Conservation (phyloP, 371 early-diverging fungal genomes). For the Haplosporangium sp. region DNA sequence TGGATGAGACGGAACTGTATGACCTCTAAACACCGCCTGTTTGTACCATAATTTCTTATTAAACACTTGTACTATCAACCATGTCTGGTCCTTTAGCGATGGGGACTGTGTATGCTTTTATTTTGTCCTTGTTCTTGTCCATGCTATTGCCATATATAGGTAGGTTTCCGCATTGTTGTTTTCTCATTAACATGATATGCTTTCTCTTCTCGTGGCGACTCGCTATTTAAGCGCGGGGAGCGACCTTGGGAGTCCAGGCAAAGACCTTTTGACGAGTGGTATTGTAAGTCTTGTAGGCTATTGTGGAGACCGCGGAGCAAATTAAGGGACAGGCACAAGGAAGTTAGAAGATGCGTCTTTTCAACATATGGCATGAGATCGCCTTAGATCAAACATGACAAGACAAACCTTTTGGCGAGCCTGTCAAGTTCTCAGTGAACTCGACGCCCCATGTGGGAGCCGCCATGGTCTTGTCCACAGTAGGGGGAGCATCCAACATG, state of each 20-base stretch:
- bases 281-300: conserved; percentile 86
- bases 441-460: conserved; percentile 56
- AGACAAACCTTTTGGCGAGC: conserved; percentile 34
- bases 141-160: background rate
- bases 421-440: conserved; percentile 54
- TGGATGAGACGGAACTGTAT: conserved; percentile 40
- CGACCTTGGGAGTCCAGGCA: conserved; percentile 82
- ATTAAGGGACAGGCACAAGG: background rate
- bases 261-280: conserved; percentile 86
- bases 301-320: too few relatives aligned
- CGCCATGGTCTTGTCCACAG: conserved; percentile 55
- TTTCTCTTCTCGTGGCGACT: background rate
- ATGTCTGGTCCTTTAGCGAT: too few relatives aligned
- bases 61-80: background rate
- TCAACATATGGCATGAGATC: too few relatives aligned
- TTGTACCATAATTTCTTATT: background rate
- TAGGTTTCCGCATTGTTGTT: background rate
- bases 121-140: background rate
- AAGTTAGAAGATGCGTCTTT: too few relatives aligned
- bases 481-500: conserved; percentile 87
- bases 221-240: conserved; percentile 60
- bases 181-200: background rate
- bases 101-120: background rate
- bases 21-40: conserved; percentile 14
- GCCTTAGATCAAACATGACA: background rate